Evolutionary conservation across 192 early-diverging fungal species (phyloP).

Genomic region (Fimicolochytrium jonesii): DNA sequence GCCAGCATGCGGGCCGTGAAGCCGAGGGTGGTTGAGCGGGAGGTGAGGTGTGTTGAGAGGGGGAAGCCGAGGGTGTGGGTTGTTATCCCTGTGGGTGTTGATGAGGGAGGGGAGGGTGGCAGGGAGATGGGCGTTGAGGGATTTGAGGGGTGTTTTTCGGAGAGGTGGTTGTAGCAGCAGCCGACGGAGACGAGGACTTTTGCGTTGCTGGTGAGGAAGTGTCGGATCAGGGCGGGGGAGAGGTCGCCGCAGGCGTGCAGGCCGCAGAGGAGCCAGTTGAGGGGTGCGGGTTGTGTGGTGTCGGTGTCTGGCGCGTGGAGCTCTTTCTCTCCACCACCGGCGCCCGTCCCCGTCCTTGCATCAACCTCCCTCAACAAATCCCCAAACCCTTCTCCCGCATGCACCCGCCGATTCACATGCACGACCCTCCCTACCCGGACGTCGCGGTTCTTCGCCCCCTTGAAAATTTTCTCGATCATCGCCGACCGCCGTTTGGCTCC

Average conservation of each 20-base stretch:
- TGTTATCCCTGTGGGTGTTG: background rate
- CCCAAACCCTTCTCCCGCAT: slow-evolving; percentile 24
- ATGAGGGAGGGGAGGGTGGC: background rate
- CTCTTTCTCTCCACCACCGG: background rate
- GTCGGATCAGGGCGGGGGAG: slow-evolving; percentile 63
- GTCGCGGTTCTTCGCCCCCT: slow-evolving; percentile 6
- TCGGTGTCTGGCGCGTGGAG: background rate
- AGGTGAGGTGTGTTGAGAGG: slow-evolving; percentile 1
- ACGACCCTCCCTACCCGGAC: slow-evolving; percentile 1
- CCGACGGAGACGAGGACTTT: slow-evolving; percentile 61
- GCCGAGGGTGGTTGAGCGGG: slow-evolving; percentile 6
- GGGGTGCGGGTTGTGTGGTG: background rate
- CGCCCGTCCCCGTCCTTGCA: background rate
- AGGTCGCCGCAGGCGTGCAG: slow-evolving; percentile 85
- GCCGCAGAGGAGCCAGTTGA: slow-evolving; percentile 70
- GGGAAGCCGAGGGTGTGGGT: slow-evolving; percentile 18
- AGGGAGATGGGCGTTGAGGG: background rate
- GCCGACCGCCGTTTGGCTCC: slow-evolving; percentile 62
- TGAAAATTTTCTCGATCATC: slow-evolving; percentile 42
- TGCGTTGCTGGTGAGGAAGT: slow-evolving; percentile 41
- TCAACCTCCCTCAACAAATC: slow-evolving; percentile 24
- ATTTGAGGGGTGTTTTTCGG: slow-evolving; percentile 42
- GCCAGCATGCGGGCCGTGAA: slow-evolving; percentile 39
- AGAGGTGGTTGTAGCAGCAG: slow-evolving; percentile 84
- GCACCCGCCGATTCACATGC: slow-evolving; percentile 36